Evolutionary conservation across 1,139 yeast species (phyloP), one percentile per base, ranked within the genome.

Genomic region (Meyerozyma guilliermondii): DNA sequence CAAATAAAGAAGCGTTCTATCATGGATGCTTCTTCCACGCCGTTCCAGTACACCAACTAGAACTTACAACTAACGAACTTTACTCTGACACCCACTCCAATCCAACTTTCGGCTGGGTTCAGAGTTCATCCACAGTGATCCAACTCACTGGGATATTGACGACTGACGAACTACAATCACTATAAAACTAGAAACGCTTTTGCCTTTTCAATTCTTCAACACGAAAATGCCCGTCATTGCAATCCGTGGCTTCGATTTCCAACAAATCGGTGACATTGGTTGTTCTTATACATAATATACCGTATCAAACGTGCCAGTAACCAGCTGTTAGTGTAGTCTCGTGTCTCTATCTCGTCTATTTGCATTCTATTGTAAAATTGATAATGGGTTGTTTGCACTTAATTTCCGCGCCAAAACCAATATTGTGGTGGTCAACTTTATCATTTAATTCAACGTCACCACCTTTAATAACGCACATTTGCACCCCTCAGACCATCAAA

Each of bases 1-100:
- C 52, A 54, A 39, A 71, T 72, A 48, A 72, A 71, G 54, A 66
- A 65, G 53, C 65, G 73, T 54, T 65, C 74, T 26, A 62, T 62
- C 18, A 27, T 27, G 31, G 33, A 27, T 11, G 20, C 23, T 17
- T 36, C 27, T 5, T 27, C 40, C 17, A 28, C 34, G 16, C 36
- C 36, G 13, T 66, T 65, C 49, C 59, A 62, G 45, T 64, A 53
- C 46, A 64, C 71, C 42, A 59, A 52, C 41, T 63, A 51, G 42
- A 35, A n/a, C 27, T 13, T 3, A 3, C 36, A 10, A 16, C 20
- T 33, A 4, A 16, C 2, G 4, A 18, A 17, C n/a, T n/a, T n/a
- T 33, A 13, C 36, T 18, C 36, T 20, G 13, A 23, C 10, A 10
- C 14, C 24, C 24, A 7, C 6, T 14, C 36, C 36, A 33, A 33